These are phyloP conservation scores for Pistacia integerrima DNA, from an alignment of 345 rosid species.

Conservation along the genomic window DNA sequence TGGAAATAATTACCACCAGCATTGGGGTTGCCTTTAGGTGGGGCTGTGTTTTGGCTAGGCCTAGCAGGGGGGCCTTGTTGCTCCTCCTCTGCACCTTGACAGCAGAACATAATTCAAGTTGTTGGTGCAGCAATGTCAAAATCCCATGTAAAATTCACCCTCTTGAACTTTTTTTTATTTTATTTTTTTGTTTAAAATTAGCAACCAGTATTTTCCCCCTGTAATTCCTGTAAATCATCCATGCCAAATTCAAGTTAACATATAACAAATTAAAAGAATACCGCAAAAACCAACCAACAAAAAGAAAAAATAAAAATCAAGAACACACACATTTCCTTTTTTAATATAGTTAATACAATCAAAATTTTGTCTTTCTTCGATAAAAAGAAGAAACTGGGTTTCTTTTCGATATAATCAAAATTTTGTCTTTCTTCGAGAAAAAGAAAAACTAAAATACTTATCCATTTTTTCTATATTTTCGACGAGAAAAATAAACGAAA, in stretches of 20 bases:
- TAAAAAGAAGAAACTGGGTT: too few species aligned
- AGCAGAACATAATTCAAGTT: conserved; percentile 70
- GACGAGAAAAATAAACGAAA: not conserved
- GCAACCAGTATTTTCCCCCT: conserved; percentile 9
- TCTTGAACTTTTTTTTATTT: too few species aligned
- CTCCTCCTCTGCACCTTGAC: conserved; percentile 92
- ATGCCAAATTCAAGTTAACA: not conserved
- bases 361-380: too few species aligned
- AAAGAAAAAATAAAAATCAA: not conserved
- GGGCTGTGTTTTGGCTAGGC: conserved; percentile 71
- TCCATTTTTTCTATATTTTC: too few species aligned
- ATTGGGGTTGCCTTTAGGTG: conserved; percentile 63
- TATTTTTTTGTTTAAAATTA: not conserved
- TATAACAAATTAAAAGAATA: too few species aligned
- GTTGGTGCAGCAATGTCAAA: conserved; percentile 18
- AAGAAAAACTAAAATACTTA: too few species aligned
- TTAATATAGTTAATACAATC: too few species aligned
- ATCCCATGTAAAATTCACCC: conserved; percentile 11
- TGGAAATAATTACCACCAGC: conserved; percentile 36
- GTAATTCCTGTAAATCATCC: conserved; percentile 6
- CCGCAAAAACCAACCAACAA: not conserved
- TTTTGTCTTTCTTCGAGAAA: too few species aligned
- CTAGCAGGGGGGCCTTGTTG: conserved; percentile 62
- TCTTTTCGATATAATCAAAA: too few species aligned
- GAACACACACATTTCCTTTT: too few species aligned